Evolutionary conservation across 257 asterid species (phyloP).

Genomic region (Thymus mandschuricus): DNA sequence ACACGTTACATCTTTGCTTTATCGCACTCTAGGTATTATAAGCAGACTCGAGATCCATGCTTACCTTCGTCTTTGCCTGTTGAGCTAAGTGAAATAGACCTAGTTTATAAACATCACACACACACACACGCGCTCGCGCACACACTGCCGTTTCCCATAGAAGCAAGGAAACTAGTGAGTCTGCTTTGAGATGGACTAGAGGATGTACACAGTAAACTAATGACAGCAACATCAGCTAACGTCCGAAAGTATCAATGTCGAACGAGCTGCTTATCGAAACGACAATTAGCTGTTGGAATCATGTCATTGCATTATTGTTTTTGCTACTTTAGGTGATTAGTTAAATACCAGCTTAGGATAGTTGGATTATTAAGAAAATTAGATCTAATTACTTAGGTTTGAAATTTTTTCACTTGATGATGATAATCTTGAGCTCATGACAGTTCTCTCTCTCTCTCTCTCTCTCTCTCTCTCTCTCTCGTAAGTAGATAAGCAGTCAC

Average conservation of each 20-base stretch:
- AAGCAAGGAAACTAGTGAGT: neutral
- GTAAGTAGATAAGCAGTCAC: neutral
- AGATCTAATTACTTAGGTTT: too few relatives aligned
- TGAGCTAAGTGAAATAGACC: conserved; percentile 7
- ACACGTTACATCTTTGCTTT: neutral
- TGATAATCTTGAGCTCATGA: too few relatives aligned
- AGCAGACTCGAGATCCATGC: conserved; percentile 5
- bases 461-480: too few relatives aligned
- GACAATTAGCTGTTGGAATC: conserved; percentile 7
- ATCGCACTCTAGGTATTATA: neutral
- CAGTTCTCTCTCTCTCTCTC: too few relatives aligned
- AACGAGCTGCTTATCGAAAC: neutral
- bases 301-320: too few relatives aligned
- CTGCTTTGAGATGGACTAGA: neutral
- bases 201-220: neutral
- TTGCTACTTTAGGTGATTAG: neutral
- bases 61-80: neutral
- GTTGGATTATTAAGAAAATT: too few relatives aligned
- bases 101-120: neutral
- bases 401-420: too few relatives aligned
- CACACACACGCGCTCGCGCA: too few relatives aligned
- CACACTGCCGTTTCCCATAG: neutral
- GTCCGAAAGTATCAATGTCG: neutral
- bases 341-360: neutral
- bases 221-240: conserved; percentile 20